Evolutionary conservation across 495 filamentous ascomycete genomes (phyloP), one percentile per base, ranked within the genome.

Genomic region (Saxispiralis lemnorum): DNA sequence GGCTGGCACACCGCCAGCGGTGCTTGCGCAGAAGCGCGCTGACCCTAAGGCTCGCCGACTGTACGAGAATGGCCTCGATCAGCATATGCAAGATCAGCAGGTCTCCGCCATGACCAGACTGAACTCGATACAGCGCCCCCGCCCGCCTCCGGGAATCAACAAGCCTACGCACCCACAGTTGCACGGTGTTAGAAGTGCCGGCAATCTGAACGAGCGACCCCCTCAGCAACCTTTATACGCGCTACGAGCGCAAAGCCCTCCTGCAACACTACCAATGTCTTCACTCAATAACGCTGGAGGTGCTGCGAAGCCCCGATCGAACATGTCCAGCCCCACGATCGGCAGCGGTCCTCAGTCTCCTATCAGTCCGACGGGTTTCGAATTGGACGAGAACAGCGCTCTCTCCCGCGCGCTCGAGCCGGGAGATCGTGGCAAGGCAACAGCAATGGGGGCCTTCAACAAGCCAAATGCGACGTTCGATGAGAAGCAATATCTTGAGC

Each of bases 41-140:
- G 63, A 68, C 31, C 77, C 76, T 6, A 81, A 85, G 41, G 71
- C 73, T 6, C 72, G 80, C 37, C 69, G 84, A 40, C 67, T 96
- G 1, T 97, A 96, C 56, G 88, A 93, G 47, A 80, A 83, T 49
- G 81, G 76, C 1, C 64, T 89, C 16, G 80, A 76, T 35, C 81
- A 88, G 48, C 73, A 92, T 32, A 65, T 78, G 14, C 78, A 84
- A 35, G 86, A 83, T 43, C 81, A 92, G 52, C 84, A 88, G 53
- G 70, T 70, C 6, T 81, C 80, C 6, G 74, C 81, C 7, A 52
- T 87, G 51, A 72, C 73, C n/a, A 72, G 84, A 37, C 65, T 94
- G 14, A 87, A 94, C 52, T 81, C 75, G 4, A 58, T 94, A 21
- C 68, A 66, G 16, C 70, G 71, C 18, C 66, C 73, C 39, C 70